A percentile compares a stretch with the other conserved stretches of the same genome.
phyloP scores from a whole-genome alignment of 2,329 filamentous ascomycete genomes.

The Grosmannia serpens region DNA sequence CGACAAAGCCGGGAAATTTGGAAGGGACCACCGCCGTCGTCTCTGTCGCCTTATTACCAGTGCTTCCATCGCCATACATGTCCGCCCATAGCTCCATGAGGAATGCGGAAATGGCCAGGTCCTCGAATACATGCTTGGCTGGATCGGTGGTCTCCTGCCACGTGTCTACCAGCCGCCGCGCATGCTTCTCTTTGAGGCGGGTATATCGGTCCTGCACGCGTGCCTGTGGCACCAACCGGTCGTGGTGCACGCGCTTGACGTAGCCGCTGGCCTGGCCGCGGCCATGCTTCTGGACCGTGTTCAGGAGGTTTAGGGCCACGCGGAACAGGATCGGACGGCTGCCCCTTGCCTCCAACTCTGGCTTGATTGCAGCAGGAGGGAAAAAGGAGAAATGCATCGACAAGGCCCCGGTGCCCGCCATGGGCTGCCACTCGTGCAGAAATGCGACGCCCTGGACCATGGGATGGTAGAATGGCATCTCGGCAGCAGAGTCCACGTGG shows the following conservation, averaged over 20 bases:
- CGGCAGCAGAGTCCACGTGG: slow-evolving; percentile 47
- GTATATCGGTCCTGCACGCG: slow-evolving; percentile 74
- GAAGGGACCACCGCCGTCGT: slow-evolving; percentile 2
- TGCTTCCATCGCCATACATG: slow-evolving; percentile 50
- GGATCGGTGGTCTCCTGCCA: slow-evolving; percentile 88
- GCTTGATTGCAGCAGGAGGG: neutral
- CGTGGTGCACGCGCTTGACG: slow-evolving; percentile 73
- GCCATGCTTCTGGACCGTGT: slow-evolving; percentile 62
- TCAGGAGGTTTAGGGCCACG: slow-evolving; percentile 57
- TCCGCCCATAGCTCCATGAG: slow-evolving; percentile 81
- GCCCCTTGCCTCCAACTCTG: slow-evolving; percentile 16
- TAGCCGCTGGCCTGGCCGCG: slow-evolving; percentile 55
- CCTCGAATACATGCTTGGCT: slow-evolving; percentile 88
- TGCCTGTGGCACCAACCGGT: slow-evolving; percentile 66
- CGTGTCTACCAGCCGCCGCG: slow-evolving; percentile 51
- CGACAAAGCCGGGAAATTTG: slow-evolving; percentile 77
- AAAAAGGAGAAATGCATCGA: slow-evolving; percentile 53
- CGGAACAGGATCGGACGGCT: slow-evolving; percentile 34
- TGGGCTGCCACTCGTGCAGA: slow-evolving; percentile 49
- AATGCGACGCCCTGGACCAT: slow-evolving; percentile 63
- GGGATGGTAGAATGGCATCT: slow-evolving; percentile 84
- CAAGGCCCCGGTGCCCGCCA: slow-evolving; percentile 31
- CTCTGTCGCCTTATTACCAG: neutral
- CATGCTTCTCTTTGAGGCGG: slow-evolving; percentile 68
- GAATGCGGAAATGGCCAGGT: slow-evolving; percentile 82